Evolutionary conservation across 768 basidiomycete genomes (phyloP), one percentile per base, ranked within the genome.

Genomic region (Collybia nuda): DNA sequence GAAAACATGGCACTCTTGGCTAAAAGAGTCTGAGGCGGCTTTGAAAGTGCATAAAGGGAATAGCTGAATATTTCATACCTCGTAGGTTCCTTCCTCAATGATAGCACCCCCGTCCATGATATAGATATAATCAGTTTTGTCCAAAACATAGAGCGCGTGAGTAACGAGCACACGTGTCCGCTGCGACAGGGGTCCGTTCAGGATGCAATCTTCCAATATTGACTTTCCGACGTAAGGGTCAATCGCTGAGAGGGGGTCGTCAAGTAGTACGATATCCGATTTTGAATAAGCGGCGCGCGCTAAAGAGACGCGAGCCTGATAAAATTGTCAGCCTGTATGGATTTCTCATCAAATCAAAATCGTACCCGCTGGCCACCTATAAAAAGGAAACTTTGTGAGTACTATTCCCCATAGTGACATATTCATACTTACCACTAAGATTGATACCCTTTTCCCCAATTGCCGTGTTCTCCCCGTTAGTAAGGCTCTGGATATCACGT

Each of bases 371-470:
- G 70, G 9, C 69, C 71, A 32, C 70, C 70, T 71, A 37, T 23
- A 44, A 42, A 32, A 7, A 17, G 17, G 18, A 28, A 24, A 26
- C 19, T 39, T 32, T 40, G 40, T 22, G 12, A 22, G 18, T 9
- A 51, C 12, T 23, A 15, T 6, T 23, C 26, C 18, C 43, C 8
- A 26, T 5, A 21, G 9, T 19, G 32, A 6, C 26, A 9, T 23
- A 43, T 43, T 1, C 17, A 37, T 19, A 64, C 60, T 56, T 60
- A 73, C 83, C 84, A 56, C 81, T 82, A 36, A 85, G 65, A 64
- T 81, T 85, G 56, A 86, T 83, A 0, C 88, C 90, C 60, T 85
- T 85, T 67, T 93, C 89, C 22, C 87, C 88, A 44, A 89, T 85
- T 63, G 85, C 81, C 1, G 86, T 88, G 35, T 72, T 53, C 61